These are phyloP conservation scores for Suillus clintonianus DNA, from an alignment of 768 basidiomycete genomes.

Conservation along the genomic window DNA sequence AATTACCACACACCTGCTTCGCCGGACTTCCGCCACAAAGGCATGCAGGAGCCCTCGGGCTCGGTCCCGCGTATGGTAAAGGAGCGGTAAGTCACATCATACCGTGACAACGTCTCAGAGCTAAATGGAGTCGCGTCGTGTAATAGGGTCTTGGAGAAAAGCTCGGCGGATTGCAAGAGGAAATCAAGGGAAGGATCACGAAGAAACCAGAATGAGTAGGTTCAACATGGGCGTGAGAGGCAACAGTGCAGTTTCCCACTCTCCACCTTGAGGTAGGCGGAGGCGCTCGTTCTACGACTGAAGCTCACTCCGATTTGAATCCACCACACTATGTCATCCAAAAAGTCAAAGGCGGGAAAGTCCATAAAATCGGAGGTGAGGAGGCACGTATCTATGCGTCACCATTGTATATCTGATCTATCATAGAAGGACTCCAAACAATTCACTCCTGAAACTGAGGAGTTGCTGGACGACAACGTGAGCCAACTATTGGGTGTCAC, in stretches of 20 bases:
- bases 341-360: no score
- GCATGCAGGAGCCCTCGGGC: constrained; percentile 46
- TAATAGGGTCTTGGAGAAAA: constrained; percentile 35
- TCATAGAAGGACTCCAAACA: neutral
- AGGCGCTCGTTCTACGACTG: neutral
- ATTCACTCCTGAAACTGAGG: neutral
- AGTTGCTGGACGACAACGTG: neutral
- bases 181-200: constrained; percentile 42
- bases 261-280: no score
- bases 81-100: constrained; percentile 35
- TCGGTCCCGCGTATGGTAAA: constrained; percentile 36
- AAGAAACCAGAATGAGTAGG: constrained; percentile 36
- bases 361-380: neutral
- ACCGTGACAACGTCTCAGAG: neutral
- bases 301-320: no score
- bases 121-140: neutral
- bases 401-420: neutral
- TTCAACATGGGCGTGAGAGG: constrained; percentile 40
- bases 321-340: neutral
- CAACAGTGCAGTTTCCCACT: no score
- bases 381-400: neutral
- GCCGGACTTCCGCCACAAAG: constrained; percentile 40
- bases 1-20: no score
- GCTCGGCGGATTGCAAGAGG: constrained; percentile 38
- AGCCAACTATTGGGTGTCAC: neutral